A percentile compares a stretch with the other conserved stretches of the same genome.
These are phyloP conservation scores for Talaromyces piceae DNA, from an alignment of 2,329 filamentous ascomycete species.

Conservation along the genomic window DNA sequence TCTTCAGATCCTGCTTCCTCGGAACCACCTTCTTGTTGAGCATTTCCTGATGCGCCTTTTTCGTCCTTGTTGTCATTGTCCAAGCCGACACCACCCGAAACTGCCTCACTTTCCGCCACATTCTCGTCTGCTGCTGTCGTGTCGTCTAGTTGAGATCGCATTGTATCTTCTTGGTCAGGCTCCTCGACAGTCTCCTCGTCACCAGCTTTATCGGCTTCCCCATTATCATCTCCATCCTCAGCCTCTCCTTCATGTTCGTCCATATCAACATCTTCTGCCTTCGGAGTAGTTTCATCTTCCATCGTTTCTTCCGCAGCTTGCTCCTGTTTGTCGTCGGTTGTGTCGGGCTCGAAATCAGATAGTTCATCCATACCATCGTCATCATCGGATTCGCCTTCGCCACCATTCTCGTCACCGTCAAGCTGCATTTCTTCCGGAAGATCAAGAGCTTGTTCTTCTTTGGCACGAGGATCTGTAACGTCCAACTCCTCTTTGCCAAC, in stretches of 20 bases:
- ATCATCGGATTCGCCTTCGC: conserved; percentile 43
- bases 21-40: conserved; percentile 36
- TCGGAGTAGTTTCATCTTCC: conserved; percentile 25
- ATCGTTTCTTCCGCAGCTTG: conserved; percentile 12
- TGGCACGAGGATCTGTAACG: conserved; percentile 64
- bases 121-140: conserved; percentile 49
- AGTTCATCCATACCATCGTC: conserved; percentile 43
- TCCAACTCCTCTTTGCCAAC: conserved; percentile 57
- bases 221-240: conserved; percentile 19
- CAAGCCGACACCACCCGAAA: conserved; percentile 31
- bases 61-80: conserved; percentile 38
- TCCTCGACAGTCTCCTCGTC: conserved; percentile 35
- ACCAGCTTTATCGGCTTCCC: conserved; percentile 39
- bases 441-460: conserved; percentile 74
- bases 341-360: conserved; percentile 33
- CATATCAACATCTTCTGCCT: conserved; percentile 24
- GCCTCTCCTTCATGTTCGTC: conserved; percentile 33
- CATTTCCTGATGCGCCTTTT: conserved; percentile 36
- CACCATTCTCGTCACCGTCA: conserved; percentile 58
- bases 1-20: conserved; percentile 42
- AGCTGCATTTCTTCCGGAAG: conserved; percentile 84
- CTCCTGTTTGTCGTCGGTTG: conserved; percentile 26
- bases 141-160: conserved; percentile 41
- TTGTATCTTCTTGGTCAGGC: conserved; percentile 45
- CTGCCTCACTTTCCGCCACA: conserved; percentile 37